These are phyloP conservation scores for Backusella westeae DNA, from an alignment of 192 early-diverging fungal genomes.

Conservation along the genomic window DNA sequence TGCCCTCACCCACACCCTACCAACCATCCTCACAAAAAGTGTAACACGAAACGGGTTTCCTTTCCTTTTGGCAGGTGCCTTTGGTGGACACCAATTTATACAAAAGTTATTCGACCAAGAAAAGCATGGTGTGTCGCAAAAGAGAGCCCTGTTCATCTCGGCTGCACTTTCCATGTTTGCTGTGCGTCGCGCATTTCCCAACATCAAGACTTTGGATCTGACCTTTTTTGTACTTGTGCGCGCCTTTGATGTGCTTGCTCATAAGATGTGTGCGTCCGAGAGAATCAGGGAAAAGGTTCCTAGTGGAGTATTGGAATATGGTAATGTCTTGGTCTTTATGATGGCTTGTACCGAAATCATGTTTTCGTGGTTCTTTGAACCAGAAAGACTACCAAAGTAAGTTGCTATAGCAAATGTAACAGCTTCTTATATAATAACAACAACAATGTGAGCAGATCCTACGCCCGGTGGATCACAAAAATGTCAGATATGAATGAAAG, in stretches of 20 bases:
- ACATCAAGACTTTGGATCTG: slow-evolving; percentile 46
- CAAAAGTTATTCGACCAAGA: slow-evolving; percentile 6
- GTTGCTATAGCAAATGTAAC: background rate
- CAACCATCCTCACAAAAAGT: slow-evolving; percentile 9
- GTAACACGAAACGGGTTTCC: slow-evolving; percentile 31
- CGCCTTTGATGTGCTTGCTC: slow-evolving; percentile 48
- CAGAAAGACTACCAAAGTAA: slow-evolving; percentile 50
- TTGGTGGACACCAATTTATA: slow-evolving; percentile 27
- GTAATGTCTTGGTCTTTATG: slow-evolving; percentile 49
- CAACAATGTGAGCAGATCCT: slow-evolving; percentile 29
- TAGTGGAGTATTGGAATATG: slow-evolving; percentile 40
- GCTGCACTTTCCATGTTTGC: slow-evolving; percentile 36
- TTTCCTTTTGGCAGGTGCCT: slow-evolving; percentile 25
- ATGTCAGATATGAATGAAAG: slow-evolving; percentile 59
- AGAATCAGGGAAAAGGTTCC: slow-evolving; percentile 45
- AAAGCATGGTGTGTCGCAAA: background rate
- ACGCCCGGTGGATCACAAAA: slow-evolving; percentile 57
- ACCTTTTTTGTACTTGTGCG: slow-evolving; percentile 58
- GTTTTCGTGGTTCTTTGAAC: slow-evolving; percentile 60
- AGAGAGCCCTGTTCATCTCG: slow-evolving; percentile 29
- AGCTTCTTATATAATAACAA: background rate
- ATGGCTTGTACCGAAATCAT: slow-evolving; percentile 58
- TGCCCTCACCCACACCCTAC: background rate
- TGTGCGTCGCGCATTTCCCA: slow-evolving; percentile 39
- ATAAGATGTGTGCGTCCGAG: slow-evolving; percentile 28